phyloP scores from a whole-genome alignment of 163 green algal genomes.

The Scenedesmus sp. region DNA sequence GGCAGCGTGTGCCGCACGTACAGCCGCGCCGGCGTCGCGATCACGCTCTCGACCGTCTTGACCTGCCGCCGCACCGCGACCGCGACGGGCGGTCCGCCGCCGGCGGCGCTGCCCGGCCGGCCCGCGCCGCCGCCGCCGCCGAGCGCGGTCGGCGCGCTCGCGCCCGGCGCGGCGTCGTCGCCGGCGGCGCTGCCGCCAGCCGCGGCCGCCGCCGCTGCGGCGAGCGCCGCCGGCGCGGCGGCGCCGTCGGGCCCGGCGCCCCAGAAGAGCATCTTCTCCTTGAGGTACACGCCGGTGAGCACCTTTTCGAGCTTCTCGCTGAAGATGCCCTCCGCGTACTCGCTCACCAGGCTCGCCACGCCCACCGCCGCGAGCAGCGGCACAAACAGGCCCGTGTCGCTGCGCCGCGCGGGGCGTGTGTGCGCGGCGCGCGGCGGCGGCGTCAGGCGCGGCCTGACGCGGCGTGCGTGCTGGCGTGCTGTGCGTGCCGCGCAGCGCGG shows the following conservation, averaged over 20 bases:
- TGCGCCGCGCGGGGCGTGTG: background rate
- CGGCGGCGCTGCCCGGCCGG: background rate
- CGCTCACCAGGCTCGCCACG: conserved; percentile 57
- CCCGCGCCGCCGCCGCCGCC: background rate
- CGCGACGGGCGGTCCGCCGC: background rate
- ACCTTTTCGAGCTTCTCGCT: conserved; percentile 49
- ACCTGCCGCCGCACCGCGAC: conserved; percentile 9
- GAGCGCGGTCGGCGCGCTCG: background rate
- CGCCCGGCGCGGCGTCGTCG: background rate
- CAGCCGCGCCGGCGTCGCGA: conserved; percentile 56
- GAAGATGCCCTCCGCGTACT: conserved; percentile 61
- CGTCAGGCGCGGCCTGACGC: background rate
- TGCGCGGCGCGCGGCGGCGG: background rate
- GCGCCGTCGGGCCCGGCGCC: conserved; percentile 10
- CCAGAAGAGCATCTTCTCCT: conserved; percentile 61
- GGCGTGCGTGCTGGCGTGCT: background rate
- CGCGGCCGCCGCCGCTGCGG: background rate
- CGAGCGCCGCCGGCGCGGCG: background rate
- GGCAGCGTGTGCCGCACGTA: conserved; percentile 69
- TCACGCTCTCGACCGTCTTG: conserved; percentile 58
- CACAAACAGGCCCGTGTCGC: conserved; percentile 65
- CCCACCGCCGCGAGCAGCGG: conserved; percentile 66
- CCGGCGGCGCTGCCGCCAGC: background rate
- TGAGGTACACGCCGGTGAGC: conserved; percentile 53
- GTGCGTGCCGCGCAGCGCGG: background rate